phyloP scores from a whole-genome alignment of 2,329 filamentous ascomycete species.

The Aschersonia sp. region DNA sequence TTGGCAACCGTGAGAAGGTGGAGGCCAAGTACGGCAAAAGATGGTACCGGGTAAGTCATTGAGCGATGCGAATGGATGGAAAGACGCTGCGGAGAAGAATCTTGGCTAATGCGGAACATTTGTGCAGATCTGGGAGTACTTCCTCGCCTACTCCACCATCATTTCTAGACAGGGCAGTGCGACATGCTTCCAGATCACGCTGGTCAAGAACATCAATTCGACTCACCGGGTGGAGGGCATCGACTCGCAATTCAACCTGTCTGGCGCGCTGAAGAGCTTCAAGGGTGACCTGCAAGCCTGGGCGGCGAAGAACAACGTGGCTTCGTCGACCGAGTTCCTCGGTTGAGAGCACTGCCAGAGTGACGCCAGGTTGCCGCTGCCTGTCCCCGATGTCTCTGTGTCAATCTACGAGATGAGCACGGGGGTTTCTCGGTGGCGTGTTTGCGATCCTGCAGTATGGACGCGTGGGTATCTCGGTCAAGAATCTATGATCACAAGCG shows the following conservation, averaged over 20 bases:
- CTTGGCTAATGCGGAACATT: background rate
- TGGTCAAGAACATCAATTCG: conserved; percentile 88
- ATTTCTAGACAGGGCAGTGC: conserved; percentile 72
- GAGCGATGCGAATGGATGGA: background rate
- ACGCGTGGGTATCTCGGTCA: too few relatives aligned
- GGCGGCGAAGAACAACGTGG: conserved; percentile 22
- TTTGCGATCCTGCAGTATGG: too few relatives aligned
- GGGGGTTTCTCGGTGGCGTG: too few relatives aligned
- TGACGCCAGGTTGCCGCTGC: too few relatives aligned
- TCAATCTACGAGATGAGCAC: too few relatives aligned
- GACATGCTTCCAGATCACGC: conserved; percentile 76
- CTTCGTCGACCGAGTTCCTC: conserved; percentile 15
- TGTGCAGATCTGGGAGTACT: conserved; percentile 74
- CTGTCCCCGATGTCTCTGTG: too few relatives aligned
- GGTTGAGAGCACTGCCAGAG: conserved; percentile 2
- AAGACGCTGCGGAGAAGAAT: background rate
- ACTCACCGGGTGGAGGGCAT: conserved; percentile 74
- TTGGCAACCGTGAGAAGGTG: conserved; percentile 84
- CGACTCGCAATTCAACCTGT: conserved; percentile 52
- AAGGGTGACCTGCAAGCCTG: conserved; percentile 18
- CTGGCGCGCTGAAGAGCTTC: conserved; percentile 37
- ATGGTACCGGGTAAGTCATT: conserved; percentile 75
- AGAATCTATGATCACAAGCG: too few relatives aligned
- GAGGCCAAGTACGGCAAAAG: conserved; percentile 86
- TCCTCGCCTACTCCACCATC: conserved; percentile 78